phyloP scores from a whole-genome alignment of 1,284 basidiomycete genomes.

The Cryptococcus floricola region DNA sequence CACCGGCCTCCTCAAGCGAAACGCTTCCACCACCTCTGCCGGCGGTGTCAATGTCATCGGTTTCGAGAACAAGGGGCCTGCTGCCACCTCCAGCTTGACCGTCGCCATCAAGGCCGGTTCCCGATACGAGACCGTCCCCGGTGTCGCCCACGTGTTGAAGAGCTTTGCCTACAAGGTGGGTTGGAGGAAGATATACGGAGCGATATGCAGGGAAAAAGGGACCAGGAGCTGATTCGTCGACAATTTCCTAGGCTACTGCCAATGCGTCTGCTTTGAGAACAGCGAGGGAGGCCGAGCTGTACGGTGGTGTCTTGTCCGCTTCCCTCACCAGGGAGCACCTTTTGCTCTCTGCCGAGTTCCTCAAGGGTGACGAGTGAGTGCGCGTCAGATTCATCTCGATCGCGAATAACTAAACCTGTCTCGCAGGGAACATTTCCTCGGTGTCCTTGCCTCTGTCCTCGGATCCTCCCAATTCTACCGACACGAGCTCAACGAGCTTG shows the following conservation, averaged over 20 bases:
- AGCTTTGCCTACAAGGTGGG: constrained; percentile 94
- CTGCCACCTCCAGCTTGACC: constrained; percentile 70
- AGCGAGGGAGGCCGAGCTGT: constrained; percentile 87
- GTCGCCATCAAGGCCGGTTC: constrained; percentile 87
- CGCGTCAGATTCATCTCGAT: neutral
- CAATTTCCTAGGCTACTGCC: constrained; percentile 59
- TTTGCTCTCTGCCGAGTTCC: constrained; percentile 87
- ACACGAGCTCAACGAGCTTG: constrained; percentile 82
- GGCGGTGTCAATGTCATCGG: constrained; percentile 80
- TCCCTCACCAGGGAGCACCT: constrained; percentile 86
- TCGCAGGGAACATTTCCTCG: constrained; percentile 74
- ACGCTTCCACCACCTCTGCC: constrained; percentile 56
- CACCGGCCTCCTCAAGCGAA: constrained; percentile 52
- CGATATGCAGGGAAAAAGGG: neutral
- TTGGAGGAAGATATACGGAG: neutral
- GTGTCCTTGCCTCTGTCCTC: constrained; percentile 76
- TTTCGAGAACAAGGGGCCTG: constrained; percentile 66
- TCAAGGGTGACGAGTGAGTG: constrained; percentile 92
- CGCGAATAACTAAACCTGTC: neutral
- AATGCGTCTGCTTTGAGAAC: constrained; percentile 85
- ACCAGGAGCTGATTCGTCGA: neutral
- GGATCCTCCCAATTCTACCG: constrained; percentile 76
- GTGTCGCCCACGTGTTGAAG: constrained; percentile 86
- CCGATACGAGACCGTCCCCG: constrained; percentile 77
- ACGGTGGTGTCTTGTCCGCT: constrained; percentile 87